Evolutionary conservation across 352 stramenopile genomes (phyloP).

Genomic region (Pythium volutum): DNA sequence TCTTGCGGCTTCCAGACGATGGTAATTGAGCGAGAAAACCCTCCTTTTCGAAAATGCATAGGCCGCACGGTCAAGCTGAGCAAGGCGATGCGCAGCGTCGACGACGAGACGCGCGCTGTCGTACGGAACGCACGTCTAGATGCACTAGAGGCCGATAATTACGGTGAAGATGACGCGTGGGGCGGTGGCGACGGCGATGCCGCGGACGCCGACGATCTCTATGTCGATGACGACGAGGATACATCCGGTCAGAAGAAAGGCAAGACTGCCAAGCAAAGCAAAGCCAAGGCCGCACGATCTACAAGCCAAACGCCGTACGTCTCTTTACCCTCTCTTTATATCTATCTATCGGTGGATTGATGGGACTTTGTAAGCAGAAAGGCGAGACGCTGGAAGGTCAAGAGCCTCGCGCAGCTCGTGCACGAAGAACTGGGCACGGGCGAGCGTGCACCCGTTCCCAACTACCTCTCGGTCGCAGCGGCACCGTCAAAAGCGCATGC

Average conservation of each 20-base stretch:
- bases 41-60: constrained; percentile 14
- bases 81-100: constrained; percentile 77
- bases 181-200: constrained; percentile 37
- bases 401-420: constrained; percentile 84
- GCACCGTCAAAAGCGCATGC: constrained; percentile 50
- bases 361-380: constrained; percentile 3
- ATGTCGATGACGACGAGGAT: constrained; percentile 64
- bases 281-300: constrained; percentile 19
- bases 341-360: background rate
- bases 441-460: constrained; percentile 29
- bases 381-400: constrained; percentile 69
- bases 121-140: constrained; percentile 86
- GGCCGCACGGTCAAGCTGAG: constrained; percentile 74
- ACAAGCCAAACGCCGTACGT: constrained; percentile 6
- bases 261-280: constrained; percentile 31
- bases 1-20: background rate
- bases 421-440: constrained; percentile 61
- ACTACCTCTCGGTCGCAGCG: constrained; percentile 71
- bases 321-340: background rate
- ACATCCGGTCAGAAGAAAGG: constrained; percentile 27
- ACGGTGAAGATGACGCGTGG: constrained; percentile 53
- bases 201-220: constrained; percentile 57
- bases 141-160: constrained; percentile 88
- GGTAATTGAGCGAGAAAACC: constrained; percentile 1
- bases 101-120: constrained; percentile 77